Conservation (phyloP, 148 eudicot species). For the Amaranthus hypochondriacus region DNA sequence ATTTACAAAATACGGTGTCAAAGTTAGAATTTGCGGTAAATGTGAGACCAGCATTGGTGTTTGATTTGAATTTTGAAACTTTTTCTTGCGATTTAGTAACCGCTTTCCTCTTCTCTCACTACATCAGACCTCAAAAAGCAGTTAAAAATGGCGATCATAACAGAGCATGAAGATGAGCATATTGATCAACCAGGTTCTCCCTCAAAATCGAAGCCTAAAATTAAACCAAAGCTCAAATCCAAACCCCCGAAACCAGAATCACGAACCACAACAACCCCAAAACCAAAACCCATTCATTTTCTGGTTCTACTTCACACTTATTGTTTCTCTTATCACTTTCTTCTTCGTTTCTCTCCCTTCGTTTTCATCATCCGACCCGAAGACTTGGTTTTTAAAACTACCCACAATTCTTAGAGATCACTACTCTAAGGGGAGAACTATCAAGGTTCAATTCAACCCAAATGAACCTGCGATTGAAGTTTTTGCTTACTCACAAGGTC, state of each 20-base stretch:
- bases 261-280: constrained; percentile 19
- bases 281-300: constrained; percentile 57
- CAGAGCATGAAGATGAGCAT: constrained; percentile 41
- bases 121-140: constrained; percentile 14
- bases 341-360: constrained; percentile 45
- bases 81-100: not conserved
- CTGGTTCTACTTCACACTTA: constrained; percentile 75
- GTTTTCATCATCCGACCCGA: constrained; percentile 55
- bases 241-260: constrained; percentile 12
- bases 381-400: constrained; percentile 68
- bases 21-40: no score
- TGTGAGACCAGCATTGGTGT: no score
- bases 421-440: constrained; percentile 52
- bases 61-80: no score
- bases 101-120: not conserved
- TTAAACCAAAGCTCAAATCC: constrained; percentile 24
- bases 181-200: constrained; percentile 35
- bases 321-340: constrained; percentile 53
- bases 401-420: constrained; percentile 57
- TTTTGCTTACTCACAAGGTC: constrained; percentile 60
- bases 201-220: constrained; percentile 26
- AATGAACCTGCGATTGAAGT: constrained; percentile 51
- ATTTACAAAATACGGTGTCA: no score
- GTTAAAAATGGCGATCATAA: constrained; percentile 61
- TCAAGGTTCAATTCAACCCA: constrained; percentile 57